Evolutionary conservation across 768 basidiomycete genomes (phyloP).

Genomic region (Boletales sp.): DNA sequence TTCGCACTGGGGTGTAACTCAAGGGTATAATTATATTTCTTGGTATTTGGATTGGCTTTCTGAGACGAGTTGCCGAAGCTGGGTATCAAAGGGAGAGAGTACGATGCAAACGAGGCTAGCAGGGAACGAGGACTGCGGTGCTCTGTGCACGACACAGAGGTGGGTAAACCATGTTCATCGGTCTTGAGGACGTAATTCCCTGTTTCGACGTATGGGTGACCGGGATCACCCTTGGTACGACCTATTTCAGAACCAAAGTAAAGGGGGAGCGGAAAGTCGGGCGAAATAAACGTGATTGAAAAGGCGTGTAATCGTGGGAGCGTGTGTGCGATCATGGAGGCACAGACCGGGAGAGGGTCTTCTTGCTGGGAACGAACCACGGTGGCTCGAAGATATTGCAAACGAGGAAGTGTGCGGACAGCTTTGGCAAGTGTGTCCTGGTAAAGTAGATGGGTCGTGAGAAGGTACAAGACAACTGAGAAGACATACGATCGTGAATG

Average conservation of each 20-base stretch:
- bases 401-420: slow-evolving; percentile 57
- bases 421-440: slow-evolving; percentile 51
- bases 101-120: slow-evolving; percentile 26
- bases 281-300: slow-evolving; percentile 61
- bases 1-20: slow-evolving; percentile 32
- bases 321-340: slow-evolving; percentile 55
- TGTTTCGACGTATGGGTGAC: slow-evolving; percentile 30
- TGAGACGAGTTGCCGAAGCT: slow-evolving; percentile 12
- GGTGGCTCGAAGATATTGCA: slow-evolving; percentile 59
- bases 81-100: slow-evolving; percentile 19
- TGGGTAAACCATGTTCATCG: slow-evolving; percentile 65
- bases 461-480: background rate
- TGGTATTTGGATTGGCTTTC: slow-evolving; percentile 30
- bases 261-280: slow-evolving; percentile 48
- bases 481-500: slow-evolving; percentile 61
- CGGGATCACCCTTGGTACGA: slow-evolving; percentile 28
- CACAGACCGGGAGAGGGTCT: slow-evolving; percentile 54
- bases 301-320: slow-evolving; percentile 69
- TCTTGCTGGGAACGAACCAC: slow-evolving; percentile 68
- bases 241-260: slow-evolving; percentile 43
- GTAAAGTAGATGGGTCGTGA: background rate
- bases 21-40: slow-evolving; percentile 23
- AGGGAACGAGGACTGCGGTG: slow-evolving; percentile 29
- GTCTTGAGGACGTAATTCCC: slow-evolving; percentile 57
- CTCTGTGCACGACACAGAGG: slow-evolving; percentile 50